Evolutionary conservation across 257 asterid genomes (phyloP).

Genomic region (Paulownia fortunei): DNA sequence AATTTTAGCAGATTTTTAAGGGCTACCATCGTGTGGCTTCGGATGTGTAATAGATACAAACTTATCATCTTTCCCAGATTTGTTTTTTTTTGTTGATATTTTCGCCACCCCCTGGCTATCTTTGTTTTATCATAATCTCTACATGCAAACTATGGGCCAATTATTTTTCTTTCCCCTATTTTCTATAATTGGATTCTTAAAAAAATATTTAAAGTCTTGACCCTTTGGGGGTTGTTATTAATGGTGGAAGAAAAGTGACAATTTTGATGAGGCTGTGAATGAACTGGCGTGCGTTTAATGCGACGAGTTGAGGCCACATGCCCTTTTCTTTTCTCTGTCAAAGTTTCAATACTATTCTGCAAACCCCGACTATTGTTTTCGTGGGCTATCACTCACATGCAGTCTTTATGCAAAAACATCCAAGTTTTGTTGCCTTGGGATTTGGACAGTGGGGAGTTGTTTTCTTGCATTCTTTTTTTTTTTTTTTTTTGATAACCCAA

Average conservation of each 20-base stretch:
- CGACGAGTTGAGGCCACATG: constrained; percentile 42
- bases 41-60: no score
- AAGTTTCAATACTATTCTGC: background rate
- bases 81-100: no score
- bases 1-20: no score
- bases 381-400: constrained; percentile 37
- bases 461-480: background rate
- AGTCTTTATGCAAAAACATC: background rate
- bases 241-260: constrained; percentile 14
- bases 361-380: background rate
- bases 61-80: no score
- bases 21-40: no score
- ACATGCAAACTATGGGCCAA: no score
- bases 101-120: no score
- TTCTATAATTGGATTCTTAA: no score
- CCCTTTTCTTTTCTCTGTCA: background rate
- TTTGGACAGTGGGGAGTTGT: background rate
- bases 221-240: background rate
- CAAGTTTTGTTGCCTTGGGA: constrained; percentile 10
- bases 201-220: no score
- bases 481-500: no score
- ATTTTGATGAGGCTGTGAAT: constrained; percentile 7
- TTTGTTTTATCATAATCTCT: no score
- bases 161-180: no score
- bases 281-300: constrained; percentile 29